phyloP scores from a whole-genome alignment of 352 stramenopile genomes.

The Pythium monospermum region DNA sequence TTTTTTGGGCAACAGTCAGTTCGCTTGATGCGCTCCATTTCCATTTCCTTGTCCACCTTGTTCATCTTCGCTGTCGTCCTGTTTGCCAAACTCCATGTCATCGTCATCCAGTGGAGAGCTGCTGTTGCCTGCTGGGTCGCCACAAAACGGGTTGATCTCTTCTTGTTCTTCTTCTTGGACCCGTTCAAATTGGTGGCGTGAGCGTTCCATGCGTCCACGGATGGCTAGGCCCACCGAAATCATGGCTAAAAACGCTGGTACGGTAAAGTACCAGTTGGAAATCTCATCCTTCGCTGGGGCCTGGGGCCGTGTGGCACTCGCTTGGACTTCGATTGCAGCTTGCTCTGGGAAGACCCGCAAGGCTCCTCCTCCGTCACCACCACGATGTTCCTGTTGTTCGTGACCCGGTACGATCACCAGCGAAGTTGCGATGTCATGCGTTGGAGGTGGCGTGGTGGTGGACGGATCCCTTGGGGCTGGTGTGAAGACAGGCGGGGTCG shows the following conservation, averaged over 20 bases:
- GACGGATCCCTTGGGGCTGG: background rate
- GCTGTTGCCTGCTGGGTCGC: conserved; percentile 4
- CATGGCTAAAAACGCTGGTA: conserved; percentile 34
- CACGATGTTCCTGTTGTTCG: background rate
- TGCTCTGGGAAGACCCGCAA: conserved; percentile 2
- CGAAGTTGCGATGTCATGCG: background rate
- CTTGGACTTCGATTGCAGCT: background rate
- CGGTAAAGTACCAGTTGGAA: conserved; percentile 43
- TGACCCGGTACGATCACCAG: background rate
- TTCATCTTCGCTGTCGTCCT: conserved; percentile 21
- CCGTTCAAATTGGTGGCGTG: conserved; percentile 26
- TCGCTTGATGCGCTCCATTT: background rate
- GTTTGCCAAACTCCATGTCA: conserved; percentile 32
- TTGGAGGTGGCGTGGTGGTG: background rate
- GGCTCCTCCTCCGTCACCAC: background rate
- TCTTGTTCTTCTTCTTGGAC: conserved; percentile 35
- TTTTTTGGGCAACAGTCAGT: background rate
- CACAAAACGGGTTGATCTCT: conserved; percentile 79
- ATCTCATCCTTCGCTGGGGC: conserved; percentile 15
- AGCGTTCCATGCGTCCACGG: conserved; percentile 13
- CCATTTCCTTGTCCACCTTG: conserved; percentile 9
- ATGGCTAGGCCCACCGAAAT: conserved; percentile 37
- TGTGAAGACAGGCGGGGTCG: too few species aligned
- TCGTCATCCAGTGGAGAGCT: conserved; percentile 25
- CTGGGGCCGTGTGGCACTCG: background rate